Conservation (phyloP, 2,329 filamentous ascomycete genomes). For the Plectosphaerella cucumerina region DNA sequence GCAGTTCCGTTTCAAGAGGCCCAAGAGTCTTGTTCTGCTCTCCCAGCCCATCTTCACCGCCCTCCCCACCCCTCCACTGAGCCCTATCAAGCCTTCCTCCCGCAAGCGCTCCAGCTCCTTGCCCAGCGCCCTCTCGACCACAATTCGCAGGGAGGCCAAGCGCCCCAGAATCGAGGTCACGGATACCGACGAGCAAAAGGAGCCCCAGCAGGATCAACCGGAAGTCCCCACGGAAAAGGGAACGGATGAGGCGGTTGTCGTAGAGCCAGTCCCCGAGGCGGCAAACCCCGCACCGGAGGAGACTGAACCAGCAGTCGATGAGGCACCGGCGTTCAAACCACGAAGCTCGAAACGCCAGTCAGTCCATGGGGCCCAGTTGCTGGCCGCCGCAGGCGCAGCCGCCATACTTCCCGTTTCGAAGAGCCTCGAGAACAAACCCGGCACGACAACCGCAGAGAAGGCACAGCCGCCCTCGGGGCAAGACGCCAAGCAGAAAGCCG, state of each 20-base stretch:
- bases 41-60: slow-evolving; percentile 15
- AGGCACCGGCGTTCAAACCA: slow-evolving; percentile 6
- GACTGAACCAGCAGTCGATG: slow-evolving; percentile 1
- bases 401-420: neutral
- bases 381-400: neutral
- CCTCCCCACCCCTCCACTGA: slow-evolving; percentile 28
- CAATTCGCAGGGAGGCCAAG: slow-evolving; percentile 6
- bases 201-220: neutral
- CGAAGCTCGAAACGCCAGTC: slow-evolving; percentile 11
- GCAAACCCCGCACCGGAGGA: neutral
- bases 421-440: neutral
- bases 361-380: neutral
- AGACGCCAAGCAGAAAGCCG: neutral
- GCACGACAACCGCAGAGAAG: neutral
- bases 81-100: slow-evolving; percentile 19
- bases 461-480: neutral
- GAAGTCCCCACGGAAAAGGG: neutral
- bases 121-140: slow-evolving; percentile 24
- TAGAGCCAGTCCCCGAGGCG: neutral
- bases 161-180: slow-evolving; percentile 7
- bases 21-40: slow-evolving; percentile 41
- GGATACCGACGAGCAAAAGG: neutral
- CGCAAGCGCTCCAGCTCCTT: slow-evolving; percentile 46
- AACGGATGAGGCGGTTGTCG: too few species aligned
- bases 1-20: slow-evolving; percentile 27